Evolutionary conservation across 2,329 filamentous ascomycete species (phyloP).

Genomic region (Cladosporium austrohemisphaericum): DNA sequence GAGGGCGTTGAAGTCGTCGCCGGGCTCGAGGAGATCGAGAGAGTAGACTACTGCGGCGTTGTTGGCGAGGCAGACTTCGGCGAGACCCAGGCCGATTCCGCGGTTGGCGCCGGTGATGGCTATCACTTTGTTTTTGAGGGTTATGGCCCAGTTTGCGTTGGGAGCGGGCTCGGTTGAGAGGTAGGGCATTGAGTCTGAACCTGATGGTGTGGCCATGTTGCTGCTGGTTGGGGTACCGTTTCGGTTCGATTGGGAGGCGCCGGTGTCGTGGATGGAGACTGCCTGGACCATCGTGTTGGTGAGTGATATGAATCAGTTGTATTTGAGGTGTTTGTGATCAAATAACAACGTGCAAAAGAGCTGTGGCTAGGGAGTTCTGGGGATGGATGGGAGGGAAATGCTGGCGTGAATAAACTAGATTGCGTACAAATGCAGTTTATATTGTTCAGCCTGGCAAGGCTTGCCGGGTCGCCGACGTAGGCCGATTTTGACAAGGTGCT

Average conservation of each 20-base stretch:
- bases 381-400: not conserved
- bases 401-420: not conserved
- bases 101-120: conserved; percentile 84
- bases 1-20: conserved; percentile 27
- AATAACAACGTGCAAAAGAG: not conserved
- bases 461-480: too few species aligned
- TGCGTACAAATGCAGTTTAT: not conserved
- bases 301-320: too few species aligned
- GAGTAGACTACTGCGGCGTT: conserved; percentile 28
- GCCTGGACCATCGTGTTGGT: conserved; percentile 23
- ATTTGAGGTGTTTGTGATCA: not conserved
- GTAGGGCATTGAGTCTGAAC: conserved; percentile 28
- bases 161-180: conserved; percentile 41
- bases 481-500: too few species aligned
- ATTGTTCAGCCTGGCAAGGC: too few species aligned
- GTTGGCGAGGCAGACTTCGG: conserved; percentile 32
- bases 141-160: conserved; percentile 33
- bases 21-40: conserved; percentile 29
- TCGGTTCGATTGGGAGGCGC: conserved; percentile 19
- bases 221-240: conserved; percentile 16
- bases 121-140: conserved; percentile 68
- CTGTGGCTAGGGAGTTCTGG: not conserved
- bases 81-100: conserved; percentile 62
- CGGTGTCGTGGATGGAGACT: conserved; percentile 23
- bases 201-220: not conserved